Evolutionary conservation across 768 basidiomycete genomes (phyloP).

Genomic region (Hydnum rufescens): DNA sequence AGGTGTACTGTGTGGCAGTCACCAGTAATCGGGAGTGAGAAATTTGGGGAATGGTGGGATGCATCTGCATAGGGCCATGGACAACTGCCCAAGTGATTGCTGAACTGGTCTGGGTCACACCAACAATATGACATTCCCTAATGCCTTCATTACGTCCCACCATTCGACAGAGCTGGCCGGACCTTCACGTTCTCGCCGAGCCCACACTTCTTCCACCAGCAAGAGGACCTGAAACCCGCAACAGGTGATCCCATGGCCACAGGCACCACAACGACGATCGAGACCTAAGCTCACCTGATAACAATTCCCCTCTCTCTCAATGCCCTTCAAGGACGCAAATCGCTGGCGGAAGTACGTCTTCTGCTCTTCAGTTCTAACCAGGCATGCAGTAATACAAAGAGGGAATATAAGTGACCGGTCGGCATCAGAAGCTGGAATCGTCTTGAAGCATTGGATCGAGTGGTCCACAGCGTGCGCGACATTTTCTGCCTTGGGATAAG

Average conservation of each 20-base stretch:
- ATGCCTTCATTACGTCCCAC: too few relatives aligned
- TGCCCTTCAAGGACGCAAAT: constrained; percentile 1
- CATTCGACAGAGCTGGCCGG: neutral
- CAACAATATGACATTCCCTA: too few relatives aligned
- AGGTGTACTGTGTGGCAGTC: too few relatives aligned
- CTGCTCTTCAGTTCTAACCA: constrained; percentile 34
- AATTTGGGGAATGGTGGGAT: too few relatives aligned
- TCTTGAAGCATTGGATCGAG: constrained; percentile 33
- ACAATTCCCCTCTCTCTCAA: constrained; percentile 6
- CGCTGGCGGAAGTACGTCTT: constrained; percentile 6
- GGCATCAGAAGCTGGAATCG: constrained; percentile 22
- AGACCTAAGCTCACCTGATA: too few relatives aligned
- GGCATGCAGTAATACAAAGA: constrained; percentile 49
- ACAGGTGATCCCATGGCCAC: constrained; percentile 3
- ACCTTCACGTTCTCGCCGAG: constrained; percentile 5
- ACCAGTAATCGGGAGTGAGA: too few relatives aligned
- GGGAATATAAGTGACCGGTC: constrained; percentile 58
- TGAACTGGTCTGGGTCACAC: too few relatives aligned
- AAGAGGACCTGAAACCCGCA: constrained; percentile 6
- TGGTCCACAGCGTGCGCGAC: constrained; percentile 36
- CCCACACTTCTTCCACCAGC: constrained; percentile 11
- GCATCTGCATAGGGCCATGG: too few relatives aligned
- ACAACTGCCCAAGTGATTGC: too few relatives aligned
- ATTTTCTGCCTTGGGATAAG: constrained; percentile 60
- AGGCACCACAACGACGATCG: too few relatives aligned